Evolutionary conservation across 139 green algal species (phyloP), one percentile per base, ranked within the genome.

Genomic region (Chlorella sp.): DNA sequence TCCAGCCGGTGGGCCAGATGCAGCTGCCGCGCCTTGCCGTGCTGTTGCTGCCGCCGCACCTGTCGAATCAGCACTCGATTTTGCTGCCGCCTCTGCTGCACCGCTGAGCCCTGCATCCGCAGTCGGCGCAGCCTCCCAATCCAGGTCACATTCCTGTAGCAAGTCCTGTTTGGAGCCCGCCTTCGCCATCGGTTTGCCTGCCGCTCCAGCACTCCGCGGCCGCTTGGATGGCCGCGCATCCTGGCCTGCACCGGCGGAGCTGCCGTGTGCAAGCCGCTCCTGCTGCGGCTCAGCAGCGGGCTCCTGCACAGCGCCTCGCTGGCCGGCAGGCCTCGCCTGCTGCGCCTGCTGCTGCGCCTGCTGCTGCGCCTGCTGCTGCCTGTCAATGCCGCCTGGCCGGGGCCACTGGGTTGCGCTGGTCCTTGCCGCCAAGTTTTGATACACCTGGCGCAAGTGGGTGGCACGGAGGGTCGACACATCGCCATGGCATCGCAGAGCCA

Each of bases 341-440:
- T 72, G 65, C 25, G n/a, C 23, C 41, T 78, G 71, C 39, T 78
- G 70, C 39, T 78, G 70, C 70, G 7, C 30, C n/a, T 39, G 64
- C 64, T 67, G 64, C 36, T 63, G 26, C 28, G 28, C 39, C 26
- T 36, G 55, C 65, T 39, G 30, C 30, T 12, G 30, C 30, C 6
- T 30, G 30, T 30, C 65, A 21, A 60, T 60, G 51, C 51, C 51
- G 51, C 51, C 51, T 15, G 51, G 51, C 51, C 21, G 51, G 30
- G 23, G 36, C 76, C 76, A 82, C 36, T 73, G 76, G 1, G 36
- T 56, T 13, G 76, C 57, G 57, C 36, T 60, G 36, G 38, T 36
- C 30, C 76, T 34, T 6, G 76, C 57, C 38, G 60, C 76, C 76
- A 82, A 23, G 60, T 82, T 82, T 30, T 62, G 57, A 16, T 82